These are phyloP conservation scores for Corymbia maculata DNA, from an alignment of 345 rosid genomes.

Conservation along the genomic window DNA sequence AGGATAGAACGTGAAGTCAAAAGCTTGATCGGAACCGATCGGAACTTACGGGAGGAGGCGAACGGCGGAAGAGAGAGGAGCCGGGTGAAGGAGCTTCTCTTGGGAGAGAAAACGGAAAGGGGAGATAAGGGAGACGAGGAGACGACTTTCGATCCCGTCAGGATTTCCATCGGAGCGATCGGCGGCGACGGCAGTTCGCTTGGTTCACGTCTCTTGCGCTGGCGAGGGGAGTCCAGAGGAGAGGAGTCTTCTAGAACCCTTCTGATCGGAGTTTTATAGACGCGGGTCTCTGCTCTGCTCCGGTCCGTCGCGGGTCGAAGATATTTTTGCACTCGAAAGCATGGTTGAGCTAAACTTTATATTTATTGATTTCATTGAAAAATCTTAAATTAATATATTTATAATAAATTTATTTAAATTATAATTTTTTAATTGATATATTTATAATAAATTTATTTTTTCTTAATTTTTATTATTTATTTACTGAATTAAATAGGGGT, in stretches of 20 bases:
- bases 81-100: constrained; percentile 27
- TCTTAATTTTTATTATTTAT: too few species aligned
- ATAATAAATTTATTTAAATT: too few species aligned
- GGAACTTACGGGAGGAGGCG: constrained; percentile 44
- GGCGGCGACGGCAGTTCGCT: neutral
- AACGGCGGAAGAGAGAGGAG: constrained; percentile 27
- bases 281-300: neutral
- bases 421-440: too few species aligned
- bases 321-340: neutral
- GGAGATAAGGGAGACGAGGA: constrained; percentile 35
- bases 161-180: constrained; percentile 34
- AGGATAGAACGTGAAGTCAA: neutral
- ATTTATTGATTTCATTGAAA: too few species aligned
- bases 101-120: constrained; percentile 49
- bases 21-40: neutral
- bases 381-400: fast-evolving
- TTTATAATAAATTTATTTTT: too few species aligned
- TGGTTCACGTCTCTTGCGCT: neutral
- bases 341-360: neutral
- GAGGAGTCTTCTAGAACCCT: neutral
- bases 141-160: constrained; percentile 43
- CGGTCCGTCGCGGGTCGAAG: neutral
- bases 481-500: fast-evolving
- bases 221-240: neutral
- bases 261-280: neutral